A percentile compares a stretch with the other conserved stretches of the same genome.
Evolutionary conservation across 352 stramenopile genomes (phyloP).

Genomic region (Elongisporangium prolatum): DNA sequence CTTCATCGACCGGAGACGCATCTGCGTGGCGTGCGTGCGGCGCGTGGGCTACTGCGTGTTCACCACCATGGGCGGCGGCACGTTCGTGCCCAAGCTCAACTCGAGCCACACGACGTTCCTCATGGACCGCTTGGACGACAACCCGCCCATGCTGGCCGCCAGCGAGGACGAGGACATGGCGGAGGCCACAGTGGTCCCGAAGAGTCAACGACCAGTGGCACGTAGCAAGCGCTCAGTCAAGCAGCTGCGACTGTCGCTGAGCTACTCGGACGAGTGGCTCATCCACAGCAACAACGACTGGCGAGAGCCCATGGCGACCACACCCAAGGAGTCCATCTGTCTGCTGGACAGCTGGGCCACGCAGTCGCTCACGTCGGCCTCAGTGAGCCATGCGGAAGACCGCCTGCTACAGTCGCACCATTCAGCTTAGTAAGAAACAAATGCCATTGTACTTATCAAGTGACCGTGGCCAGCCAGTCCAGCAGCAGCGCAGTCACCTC

Average conservation of each 20-base stretch:
- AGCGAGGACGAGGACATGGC: neutral
- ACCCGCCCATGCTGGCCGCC: neutral
- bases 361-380: conserved; percentile 13
- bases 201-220: too few relatives aligned
- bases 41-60: conserved; percentile 55
- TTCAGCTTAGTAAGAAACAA: neutral
- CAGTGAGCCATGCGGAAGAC: conserved; percentile 5
- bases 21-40: conserved; percentile 42
- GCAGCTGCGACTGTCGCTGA: neutral
- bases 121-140: neutral
- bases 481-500: conserved; percentile 27
- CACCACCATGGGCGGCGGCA: conserved; percentile 13
- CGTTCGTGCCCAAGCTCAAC: conserved; percentile 16
- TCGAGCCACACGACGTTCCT: neutral
- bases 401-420: neutral
- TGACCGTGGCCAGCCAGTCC: conserved; percentile 22
- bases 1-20: conserved; percentile 30
- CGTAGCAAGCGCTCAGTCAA: too few relatives aligned
- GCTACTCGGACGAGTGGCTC: neutral
- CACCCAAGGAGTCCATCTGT: conserved; percentile 34
- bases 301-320: conserved; percentile 5
- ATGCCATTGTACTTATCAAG: neutral
- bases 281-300: neutral
- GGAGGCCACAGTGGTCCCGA: neutral
- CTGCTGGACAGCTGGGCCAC: conserved; percentile 31